Conservation (phyloP, 2,329 filamentous ascomycete genomes). For the Fusarium sp. region DNA sequence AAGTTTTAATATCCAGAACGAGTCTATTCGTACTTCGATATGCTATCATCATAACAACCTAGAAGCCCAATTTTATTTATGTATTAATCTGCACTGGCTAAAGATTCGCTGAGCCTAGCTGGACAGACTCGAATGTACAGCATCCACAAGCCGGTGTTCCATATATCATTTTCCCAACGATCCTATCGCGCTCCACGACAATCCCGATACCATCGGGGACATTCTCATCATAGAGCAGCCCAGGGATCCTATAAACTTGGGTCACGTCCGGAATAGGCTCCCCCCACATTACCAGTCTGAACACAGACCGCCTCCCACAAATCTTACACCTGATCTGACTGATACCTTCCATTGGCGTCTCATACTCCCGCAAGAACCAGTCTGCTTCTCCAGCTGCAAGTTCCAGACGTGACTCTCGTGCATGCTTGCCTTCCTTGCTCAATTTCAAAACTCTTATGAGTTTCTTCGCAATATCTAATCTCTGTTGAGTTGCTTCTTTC, state of each 20-base stretch:
- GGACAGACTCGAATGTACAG: background rate
- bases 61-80: too few relatives aligned
- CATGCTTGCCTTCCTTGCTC: background rate
- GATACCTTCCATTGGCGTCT: background rate
- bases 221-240: background rate
- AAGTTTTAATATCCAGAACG: background rate
- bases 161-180: background rate
- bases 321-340: background rate
- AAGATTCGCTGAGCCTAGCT: background rate
- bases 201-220: background rate
- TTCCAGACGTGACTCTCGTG: background rate
- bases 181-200: background rate
- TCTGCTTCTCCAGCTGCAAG: background rate
- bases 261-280: background rate
- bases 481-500: background rate
- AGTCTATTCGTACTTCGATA: too few relatives aligned
- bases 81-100: background rate
- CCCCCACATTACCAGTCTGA: background rate
- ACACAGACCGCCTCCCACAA: background rate
- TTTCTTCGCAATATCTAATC: background rate
- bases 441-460: background rate
- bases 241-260: background rate
- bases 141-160: background rate
- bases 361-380: background rate
- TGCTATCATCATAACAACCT: too few relatives aligned